Percentiles rank a stretch among this genome's conserved stretches.
Conservation (phyloP, 2,329 filamentous ascomycete genomes). For the Ophiocordyceps sinensis region DNA sequence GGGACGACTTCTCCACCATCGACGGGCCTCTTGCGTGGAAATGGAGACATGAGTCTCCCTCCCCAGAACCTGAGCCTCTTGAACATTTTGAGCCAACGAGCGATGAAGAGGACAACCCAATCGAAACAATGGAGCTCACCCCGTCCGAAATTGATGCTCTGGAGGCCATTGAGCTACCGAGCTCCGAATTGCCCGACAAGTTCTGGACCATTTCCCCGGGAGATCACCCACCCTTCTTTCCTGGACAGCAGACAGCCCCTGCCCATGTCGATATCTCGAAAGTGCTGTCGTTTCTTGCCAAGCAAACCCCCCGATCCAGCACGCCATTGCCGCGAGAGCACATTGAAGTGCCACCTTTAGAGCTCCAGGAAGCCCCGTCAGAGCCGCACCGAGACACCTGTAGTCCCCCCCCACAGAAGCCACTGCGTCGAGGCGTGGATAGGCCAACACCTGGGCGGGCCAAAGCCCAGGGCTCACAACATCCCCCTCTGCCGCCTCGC, state of each 20-base stretch:
- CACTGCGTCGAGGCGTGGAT: not conserved
- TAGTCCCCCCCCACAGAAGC: not conserved
- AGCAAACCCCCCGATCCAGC: too few relatives aligned
- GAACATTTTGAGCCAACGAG: not conserved
- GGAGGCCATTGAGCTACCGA: not conserved
- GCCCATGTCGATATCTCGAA: not conserved
- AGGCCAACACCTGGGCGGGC: not conserved
- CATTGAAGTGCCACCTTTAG: not conserved
- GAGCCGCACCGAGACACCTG: too few relatives aligned
- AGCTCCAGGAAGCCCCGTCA: not conserved
- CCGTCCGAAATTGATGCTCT: not conserved
- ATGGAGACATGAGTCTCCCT: conserved; percentile 2
- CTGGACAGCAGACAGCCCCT: not conserved
- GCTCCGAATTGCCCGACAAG: not conserved
- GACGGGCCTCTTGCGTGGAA: not conserved
- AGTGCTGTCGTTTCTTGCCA: not conserved
- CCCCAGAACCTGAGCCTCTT: not conserved
- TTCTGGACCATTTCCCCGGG: not conserved
- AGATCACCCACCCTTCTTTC: not conserved
- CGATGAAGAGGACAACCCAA: not conserved
- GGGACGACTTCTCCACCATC: not conserved
- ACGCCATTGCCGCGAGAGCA: not conserved
- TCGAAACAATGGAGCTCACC: not conserved
- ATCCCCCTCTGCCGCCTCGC: not conserved
- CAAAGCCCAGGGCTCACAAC: not conserved